Evolutionary conservation across 2,329 filamentous ascomycete genomes (phyloP).

Genomic region (Diaporthe aspalathi): DNA sequence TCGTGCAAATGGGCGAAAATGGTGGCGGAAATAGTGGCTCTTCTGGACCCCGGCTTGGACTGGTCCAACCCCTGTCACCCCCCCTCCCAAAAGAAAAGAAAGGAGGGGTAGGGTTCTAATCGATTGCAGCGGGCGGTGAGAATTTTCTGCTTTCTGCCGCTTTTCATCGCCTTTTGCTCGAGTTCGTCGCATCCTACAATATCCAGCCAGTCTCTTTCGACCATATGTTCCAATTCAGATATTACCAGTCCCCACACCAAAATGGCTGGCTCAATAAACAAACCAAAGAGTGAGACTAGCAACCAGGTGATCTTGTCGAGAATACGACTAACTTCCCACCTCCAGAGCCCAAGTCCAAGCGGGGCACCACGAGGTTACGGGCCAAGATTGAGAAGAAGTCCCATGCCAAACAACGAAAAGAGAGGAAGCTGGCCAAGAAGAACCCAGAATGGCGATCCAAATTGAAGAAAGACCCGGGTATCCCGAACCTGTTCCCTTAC

Average conservation of each 20-base stretch:
- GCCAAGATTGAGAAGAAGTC: constrained; percentile 97
- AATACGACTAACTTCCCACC: background rate
- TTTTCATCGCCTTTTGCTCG: constrained; percentile 34
- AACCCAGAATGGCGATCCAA: constrained; percentile 97
- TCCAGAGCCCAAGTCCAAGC: constrained; percentile 93
- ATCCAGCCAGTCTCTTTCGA: background rate
- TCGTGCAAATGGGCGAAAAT: background rate
- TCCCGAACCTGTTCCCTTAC: constrained; percentile 97
- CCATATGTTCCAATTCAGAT: background rate
- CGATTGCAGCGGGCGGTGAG: constrained; percentile 27
- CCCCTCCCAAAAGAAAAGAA: too few relatives aligned
- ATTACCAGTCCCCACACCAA: constrained; percentile 34
- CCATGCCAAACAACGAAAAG: constrained; percentile 89
- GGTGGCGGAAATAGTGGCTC: background rate
- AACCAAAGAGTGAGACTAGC: constrained; percentile 61
- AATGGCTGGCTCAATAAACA: constrained; percentile 67
- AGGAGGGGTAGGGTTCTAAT: constrained; percentile 32
- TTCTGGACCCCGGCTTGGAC: background rate
- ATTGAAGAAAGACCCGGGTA: constrained; percentile 97
- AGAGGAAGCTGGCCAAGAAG: constrained; percentile 90
- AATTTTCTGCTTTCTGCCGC: constrained; percentile 38
- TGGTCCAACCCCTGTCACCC: background rate
- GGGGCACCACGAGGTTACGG: constrained; percentile 86
- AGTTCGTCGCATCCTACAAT: background rate
- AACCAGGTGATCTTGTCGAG: background rate